These are phyloP conservation scores for Ceraceosorus bombacis DNA, from an alignment of 1,284 basidiomycete genomes.

Conservation along the genomic window DNA sequence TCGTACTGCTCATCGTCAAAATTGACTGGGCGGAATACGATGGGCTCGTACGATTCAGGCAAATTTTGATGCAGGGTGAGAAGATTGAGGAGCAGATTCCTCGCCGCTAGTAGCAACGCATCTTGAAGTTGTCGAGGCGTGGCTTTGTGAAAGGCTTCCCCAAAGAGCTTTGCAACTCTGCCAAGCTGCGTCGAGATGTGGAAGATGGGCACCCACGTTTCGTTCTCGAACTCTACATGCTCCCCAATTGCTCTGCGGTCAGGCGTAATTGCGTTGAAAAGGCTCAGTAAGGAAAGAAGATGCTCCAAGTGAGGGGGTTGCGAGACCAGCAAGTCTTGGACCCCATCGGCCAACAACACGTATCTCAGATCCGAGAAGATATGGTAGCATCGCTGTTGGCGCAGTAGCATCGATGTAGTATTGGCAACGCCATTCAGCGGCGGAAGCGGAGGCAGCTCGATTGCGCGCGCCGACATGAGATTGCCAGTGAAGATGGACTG, in stretches of 20 bases:
- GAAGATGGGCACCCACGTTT: constrained; percentile 45
- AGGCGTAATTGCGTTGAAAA: constrained; percentile 42
- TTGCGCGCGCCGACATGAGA: constrained; percentile 11
- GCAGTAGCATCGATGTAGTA: constrained; percentile 28
- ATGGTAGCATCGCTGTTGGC: constrained; percentile 39
- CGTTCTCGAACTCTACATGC: constrained; percentile 47
- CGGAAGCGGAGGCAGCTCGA: constrained; percentile 29
- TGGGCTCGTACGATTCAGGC: constrained; percentile 63
- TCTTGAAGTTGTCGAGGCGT: constrained; percentile 59
- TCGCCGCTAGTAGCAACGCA: constrained; percentile 64
- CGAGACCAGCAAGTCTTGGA: constrained; percentile 34
- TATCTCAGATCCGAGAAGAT: constrained; percentile 46
- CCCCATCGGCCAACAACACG: constrained; percentile 36
- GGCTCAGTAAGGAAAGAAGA: constrained; percentile 35
- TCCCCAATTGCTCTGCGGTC: constrained; percentile 34
- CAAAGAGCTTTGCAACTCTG: constrained; percentile 37
- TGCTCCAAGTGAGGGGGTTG: constrained; percentile 19
- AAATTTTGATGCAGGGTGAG: constrained; percentile 21
- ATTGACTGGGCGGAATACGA: constrained; percentile 32
- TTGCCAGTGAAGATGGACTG: constrained; percentile 39
- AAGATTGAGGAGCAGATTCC: constrained; percentile 55
- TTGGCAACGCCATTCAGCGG: constrained; percentile 26
- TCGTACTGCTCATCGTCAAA: constrained; percentile 61
- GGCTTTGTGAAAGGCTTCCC: constrained; percentile 49
- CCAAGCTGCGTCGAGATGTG: constrained; percentile 43